Evolutionary conservation across 768 basidiomycete species (phyloP), one percentile per base, ranked within the genome.

Genomic region (Boletus pseudopeckii): DNA sequence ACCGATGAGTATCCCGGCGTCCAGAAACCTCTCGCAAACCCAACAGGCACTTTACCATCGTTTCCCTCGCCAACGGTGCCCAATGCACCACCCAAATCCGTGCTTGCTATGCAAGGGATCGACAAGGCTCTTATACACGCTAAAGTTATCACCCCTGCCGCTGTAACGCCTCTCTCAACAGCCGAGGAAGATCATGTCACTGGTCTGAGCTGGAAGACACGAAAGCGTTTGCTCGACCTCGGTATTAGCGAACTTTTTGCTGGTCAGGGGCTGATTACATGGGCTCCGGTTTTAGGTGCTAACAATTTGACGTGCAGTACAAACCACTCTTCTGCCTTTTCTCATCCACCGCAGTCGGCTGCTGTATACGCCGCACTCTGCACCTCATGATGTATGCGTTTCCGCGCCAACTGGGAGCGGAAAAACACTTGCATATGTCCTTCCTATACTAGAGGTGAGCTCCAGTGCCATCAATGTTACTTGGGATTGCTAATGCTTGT

Each of bases 351-450:
- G 73, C 45, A 65, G 76, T 17, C 55, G 74, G 46, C 68, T 75
- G 1, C 69, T 93, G 10, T 91, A 92, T 63, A 73, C 78, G 40
- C 85, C 90, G 0, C 85, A 81, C 60, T 66, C 79, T 52, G 78
- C 82, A 34, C 85, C 85, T 26, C 78, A 78, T 26, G 97, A 99
- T 71, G 79, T 94, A 13, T 95, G 94, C 60, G 90, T 96, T 13
- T 97, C 93, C 8, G 97, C 97, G 1, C 97, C 97, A 0, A 99
- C 97, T 0, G 97, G 97, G 22, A 97, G 94, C 61, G 97, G 97
- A 0, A 99, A 99, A 71, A 99, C 96, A 0, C 78, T 99, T 28
- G 90, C 92, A n/a, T 99, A 99, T 72, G 90, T 86, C 1, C 73
- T 98, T 33, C 97, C 97, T 1, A 89, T 98, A 50, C 77, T 97